A percentile compares a stretch with the other conserved stretches of the same genome.
phyloP scores from a whole-genome alignment of 768 basidiomycete species.

The Trametes gibbosa region DNA sequence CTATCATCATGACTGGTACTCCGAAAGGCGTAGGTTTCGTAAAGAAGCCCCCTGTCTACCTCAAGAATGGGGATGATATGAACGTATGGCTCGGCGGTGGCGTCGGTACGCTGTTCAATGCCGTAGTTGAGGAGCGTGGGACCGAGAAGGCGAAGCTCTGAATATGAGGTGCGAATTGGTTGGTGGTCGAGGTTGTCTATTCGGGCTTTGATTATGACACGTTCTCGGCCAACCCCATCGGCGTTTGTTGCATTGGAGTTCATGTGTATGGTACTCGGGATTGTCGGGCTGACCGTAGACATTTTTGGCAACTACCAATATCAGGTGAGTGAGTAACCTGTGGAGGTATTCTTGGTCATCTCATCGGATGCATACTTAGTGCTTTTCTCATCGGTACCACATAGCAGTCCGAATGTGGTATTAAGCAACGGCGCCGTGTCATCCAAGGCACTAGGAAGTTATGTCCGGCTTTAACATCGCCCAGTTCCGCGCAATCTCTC shows the following conservation, averaged over 20 bases:
- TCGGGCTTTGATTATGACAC: neutral
- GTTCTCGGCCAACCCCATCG: too few species aligned
- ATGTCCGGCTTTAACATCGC: neutral
- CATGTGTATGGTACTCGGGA: neutral
- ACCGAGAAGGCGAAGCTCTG: constrained; percentile 41
- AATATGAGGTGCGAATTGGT: constrained; percentile 17
- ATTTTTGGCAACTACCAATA: neutral
- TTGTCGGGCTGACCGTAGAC: neutral
- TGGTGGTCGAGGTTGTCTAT: neutral
- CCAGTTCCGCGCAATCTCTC: too few species aligned
- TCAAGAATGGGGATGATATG: constrained; percentile 74
- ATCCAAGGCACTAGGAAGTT: neutral
- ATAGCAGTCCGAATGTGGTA: neutral
- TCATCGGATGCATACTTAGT: too few species aligned
- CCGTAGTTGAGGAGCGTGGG: constrained; percentile 66
- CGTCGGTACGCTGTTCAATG: constrained; percentile 77
- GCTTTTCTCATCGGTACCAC: too few species aligned
- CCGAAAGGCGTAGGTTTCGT: constrained; percentile 83
- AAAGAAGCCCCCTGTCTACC: constrained; percentile 62
- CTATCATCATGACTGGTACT: constrained; percentile 80
- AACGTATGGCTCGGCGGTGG: constrained; percentile 66
- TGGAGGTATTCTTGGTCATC: too few species aligned
- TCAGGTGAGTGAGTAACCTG: neutral
- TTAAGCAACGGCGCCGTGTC: neutral
- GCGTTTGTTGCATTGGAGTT: neutral